A percentile compares a stretch with the other conserved stretches of the same genome.
Conservation (phyloP, 768 basidiomycete species). For the Kwoniella bestiolae region DNA sequence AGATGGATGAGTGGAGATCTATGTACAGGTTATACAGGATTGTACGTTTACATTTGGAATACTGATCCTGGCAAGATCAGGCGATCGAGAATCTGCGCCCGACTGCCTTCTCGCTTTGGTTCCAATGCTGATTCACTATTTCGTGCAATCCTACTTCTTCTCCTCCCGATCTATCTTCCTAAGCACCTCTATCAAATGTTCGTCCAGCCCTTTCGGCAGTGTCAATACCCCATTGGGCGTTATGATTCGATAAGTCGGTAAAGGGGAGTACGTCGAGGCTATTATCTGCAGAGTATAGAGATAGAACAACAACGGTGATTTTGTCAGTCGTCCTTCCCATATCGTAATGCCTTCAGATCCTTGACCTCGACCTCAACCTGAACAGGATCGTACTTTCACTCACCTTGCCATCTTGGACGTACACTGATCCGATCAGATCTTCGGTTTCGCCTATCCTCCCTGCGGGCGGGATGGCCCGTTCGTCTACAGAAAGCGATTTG, state of each 20-base stretch:
- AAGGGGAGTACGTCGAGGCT: constrained; percentile 51
- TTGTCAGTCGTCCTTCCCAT: not conserved
- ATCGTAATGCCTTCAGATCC: too few species aligned
- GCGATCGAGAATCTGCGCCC: too few species aligned
- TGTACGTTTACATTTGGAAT: too few species aligned
- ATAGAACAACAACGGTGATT: not conserved
- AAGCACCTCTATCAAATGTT: constrained; percentile 43
- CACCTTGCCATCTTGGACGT: constrained; percentile 53
- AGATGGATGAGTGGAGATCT: too few species aligned
- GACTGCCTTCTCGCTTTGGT: too few species aligned
- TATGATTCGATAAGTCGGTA: constrained; percentile 53
- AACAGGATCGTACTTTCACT: too few species aligned
- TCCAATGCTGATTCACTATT: too few species aligned
- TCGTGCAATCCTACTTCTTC: too few species aligned
- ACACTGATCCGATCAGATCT: constrained; percentile 56
- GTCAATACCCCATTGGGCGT: constrained; percentile 51
- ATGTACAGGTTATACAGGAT: too few species aligned
- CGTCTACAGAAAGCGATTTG: constrained; percentile 43
- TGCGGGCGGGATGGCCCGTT: constrained; percentile 51
- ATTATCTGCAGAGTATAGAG: constrained; percentile 36
- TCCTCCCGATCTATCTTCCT: constrained; percentile 40
- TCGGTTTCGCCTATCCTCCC: constrained; percentile 56
- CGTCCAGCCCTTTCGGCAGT: constrained; percentile 51
- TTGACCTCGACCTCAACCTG: too few species aligned
- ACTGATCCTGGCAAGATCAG: too few species aligned